Base-by-base conservation (phyloP, 768 basidiomycete species). In the Suillus fuscotomentosus region DNA sequence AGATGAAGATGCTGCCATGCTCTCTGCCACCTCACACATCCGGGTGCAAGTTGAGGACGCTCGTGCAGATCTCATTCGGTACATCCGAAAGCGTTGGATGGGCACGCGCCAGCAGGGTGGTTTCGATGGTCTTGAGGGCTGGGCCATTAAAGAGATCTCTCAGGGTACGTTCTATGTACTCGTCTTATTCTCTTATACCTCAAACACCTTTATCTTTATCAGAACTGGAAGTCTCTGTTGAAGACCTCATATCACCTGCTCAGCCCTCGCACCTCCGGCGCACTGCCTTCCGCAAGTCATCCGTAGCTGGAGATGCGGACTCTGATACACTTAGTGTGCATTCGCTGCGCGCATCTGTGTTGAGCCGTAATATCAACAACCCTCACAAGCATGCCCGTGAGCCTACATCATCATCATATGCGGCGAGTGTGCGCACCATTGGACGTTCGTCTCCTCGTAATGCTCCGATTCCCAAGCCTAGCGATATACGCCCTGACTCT, bases 131-230 rank as follows among this genome's bases (percentile, higher is more conserved):
- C 81, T 99, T n/a, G 94, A 97, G 57, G 83, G 83, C 5, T 97
- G 94, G 94, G 88, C 91, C 0, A 73, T 96, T 61, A 90, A 94
- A 73, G 97, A 98, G 71, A 94, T 99, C 47, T 74, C 76, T 3
- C 76, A 74, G 67, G 76, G 76, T 76, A 42, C 15, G 68, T 27
- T 50, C n/a, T 31, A 39, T 38, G 54, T 60, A 15, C 57, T 22
- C 31, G 5, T 14, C 45, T 59, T 38, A 2, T 42, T 53, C 13
- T 31, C 39, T 15, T n/a, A 17, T 62, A 10, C 5, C 31, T 41
- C 60, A 55, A 42, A 60, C 43, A 47, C 66, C 42, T 66, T 22
- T 47, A 27, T 51, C 43, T 38, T 43, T 10, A 27, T 3, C 69
- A 94, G 94, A 91, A 72, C 85, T 96, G 60, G 93, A 96, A 72